Evolutionary conservation across 192 early-diverging fungal genomes (phyloP).

Genomic region (Cladochytrium replicatum): DNA sequence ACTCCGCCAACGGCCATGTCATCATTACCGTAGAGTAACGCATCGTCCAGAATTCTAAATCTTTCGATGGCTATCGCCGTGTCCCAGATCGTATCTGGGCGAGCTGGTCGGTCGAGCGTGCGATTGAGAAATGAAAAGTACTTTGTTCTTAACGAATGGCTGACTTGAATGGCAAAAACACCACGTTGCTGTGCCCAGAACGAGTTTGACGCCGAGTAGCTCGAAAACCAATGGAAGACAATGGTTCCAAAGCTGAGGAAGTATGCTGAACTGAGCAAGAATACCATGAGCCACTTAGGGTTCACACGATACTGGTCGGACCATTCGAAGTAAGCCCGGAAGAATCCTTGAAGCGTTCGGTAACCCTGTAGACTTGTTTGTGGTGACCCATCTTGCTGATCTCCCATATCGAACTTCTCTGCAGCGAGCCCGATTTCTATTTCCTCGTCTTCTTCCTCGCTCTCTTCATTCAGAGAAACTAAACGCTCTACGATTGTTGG

Average conservation of each 20-base stretch:
- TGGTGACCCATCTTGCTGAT: background rate
- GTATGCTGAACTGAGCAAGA: constrained; percentile 12
- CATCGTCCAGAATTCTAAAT: too few species aligned
- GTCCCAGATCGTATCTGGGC: background rate
- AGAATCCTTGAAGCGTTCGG: too few species aligned
- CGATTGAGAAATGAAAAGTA: constrained; percentile 11
- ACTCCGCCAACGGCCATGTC: too few species aligned
- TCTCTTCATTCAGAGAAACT: constrained; percentile 14
- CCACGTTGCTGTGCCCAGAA: constrained; percentile 22
- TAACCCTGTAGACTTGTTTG: too few species aligned
- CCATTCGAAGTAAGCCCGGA: too few species aligned
- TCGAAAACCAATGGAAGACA: background rate
- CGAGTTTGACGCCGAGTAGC: constrained; percentile 4
- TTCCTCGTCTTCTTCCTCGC: constrained; percentile 16
- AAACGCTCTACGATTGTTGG: background rate
- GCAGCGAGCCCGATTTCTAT: too few species aligned
- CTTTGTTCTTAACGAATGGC: too few species aligned
- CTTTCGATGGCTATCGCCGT: background rate
- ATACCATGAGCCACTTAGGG: constrained; percentile 14
- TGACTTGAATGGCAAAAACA: constrained; percentile 7
- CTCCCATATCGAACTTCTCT: too few species aligned
- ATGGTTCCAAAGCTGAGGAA: constrained; percentile 16
- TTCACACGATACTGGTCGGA: constrained; percentile 15
- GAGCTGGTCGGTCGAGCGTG: background rate
- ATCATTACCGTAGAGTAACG: too few species aligned